These are phyloP conservation scores for Claviceps purpurea DNA, from an alignment of 2,329 filamentous ascomycete species.

Conservation along the genomic window DNA sequence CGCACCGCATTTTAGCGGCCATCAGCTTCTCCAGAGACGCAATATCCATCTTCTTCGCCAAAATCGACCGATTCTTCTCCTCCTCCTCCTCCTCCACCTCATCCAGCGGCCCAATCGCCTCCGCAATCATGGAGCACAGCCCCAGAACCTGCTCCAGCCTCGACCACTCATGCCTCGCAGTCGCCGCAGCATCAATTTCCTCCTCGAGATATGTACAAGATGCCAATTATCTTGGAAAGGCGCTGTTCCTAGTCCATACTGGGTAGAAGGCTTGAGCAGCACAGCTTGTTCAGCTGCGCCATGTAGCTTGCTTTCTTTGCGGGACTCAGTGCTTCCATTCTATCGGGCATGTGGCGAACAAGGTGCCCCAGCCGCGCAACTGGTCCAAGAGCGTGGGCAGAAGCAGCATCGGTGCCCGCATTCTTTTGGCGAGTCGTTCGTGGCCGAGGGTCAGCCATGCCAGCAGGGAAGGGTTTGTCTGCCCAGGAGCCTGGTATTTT, in stretches of 20 bases:
- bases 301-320: constrained; percentile 12
- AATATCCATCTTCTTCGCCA: constrained; percentile 13
- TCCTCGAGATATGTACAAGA: constrained; percentile 17
- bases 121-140: constrained; percentile 15
- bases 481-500: not conserved
- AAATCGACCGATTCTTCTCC: constrained; percentile 14
- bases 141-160: constrained; percentile 14
- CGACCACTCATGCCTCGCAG: constrained; percentile 13
- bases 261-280: constrained; percentile 5
- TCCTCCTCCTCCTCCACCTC: constrained; percentile 8
- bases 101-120: constrained; percentile 11
- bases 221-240: constrained; percentile 11
- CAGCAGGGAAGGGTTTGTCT: not conserved
- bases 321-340: not conserved
- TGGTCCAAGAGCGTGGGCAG: not conserved
- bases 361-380: not conserved
- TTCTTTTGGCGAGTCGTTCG: not conserved
- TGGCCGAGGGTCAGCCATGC: constrained; percentile 9
- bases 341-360: not conserved
- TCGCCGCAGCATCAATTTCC: constrained; percentile 13
- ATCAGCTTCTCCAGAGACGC: constrained; percentile 12
- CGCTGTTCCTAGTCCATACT: constrained; percentile 11
- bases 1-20: not conserved
- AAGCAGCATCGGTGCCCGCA: too few species aligned
- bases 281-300: constrained; percentile 10